Percentiles rank a stretch among this genome's conserved stretches.
Conservation (phyloP, 345 rosid species). For the Aquilaria sinensis region DNA sequence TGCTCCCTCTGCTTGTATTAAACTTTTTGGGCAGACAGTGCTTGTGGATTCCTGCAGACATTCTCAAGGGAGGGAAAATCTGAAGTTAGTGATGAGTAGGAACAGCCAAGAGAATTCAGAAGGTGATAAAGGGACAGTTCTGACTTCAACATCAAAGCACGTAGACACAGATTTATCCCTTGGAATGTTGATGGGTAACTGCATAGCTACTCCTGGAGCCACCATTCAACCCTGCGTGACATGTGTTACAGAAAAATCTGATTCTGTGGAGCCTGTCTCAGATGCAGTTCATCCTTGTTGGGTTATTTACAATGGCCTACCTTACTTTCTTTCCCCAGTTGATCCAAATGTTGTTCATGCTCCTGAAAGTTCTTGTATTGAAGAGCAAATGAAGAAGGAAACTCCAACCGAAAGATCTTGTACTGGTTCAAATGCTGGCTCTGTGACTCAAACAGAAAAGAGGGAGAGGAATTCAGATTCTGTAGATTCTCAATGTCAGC, state of each 20-base stretch:
- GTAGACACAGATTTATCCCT: constrained; percentile 33
- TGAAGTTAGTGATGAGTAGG: constrained; percentile 7
- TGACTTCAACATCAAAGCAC: constrained; percentile 10
- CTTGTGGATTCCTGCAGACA: constrained; percentile 29
- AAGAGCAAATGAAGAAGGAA: constrained; percentile 18
- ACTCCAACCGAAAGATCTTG: constrained; percentile 32
- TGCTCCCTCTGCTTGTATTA: constrained; percentile 34
- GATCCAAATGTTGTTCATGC: constrained; percentile 8
- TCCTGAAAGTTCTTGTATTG: not conserved
- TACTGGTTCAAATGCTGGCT: constrained; percentile 32
- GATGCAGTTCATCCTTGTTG: constrained; percentile 14
- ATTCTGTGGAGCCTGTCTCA: constrained; percentile 10
- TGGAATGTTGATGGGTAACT: constrained; percentile 17
- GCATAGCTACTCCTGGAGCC: constrained; percentile 2
- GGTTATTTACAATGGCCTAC: constrained; percentile 17
- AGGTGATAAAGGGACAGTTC: constrained; percentile 11
- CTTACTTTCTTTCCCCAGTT: constrained; percentile 14
- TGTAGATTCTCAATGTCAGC: constrained; percentile 25
- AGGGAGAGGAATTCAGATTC: constrained; percentile 32
- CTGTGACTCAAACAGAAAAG: constrained; percentile 27
- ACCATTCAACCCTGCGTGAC: constrained; percentile 7
- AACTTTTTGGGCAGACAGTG: constrained; percentile 64
- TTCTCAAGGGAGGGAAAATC: constrained; percentile 8
- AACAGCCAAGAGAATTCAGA: constrained; percentile 11
- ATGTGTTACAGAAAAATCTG: constrained; percentile 7